Conservation (phyloP, 495 filamentous ascomycete species). For the Cercophora samala region DNA sequence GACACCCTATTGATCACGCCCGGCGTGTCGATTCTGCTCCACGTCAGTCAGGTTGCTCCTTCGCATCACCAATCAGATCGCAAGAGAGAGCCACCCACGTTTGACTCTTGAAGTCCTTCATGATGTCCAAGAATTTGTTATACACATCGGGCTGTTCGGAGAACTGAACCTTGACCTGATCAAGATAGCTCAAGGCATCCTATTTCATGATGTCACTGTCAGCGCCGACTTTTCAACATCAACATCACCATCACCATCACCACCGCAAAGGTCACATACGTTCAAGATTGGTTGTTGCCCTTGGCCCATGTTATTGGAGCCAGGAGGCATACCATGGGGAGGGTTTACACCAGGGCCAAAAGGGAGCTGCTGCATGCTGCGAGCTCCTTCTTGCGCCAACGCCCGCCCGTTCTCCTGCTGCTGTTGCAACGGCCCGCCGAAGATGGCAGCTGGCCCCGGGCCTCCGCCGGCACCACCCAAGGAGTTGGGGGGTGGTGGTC, state of each 20-base stretch:
- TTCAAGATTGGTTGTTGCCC: conserved; percentile 97
- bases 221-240: conserved; percentile 1
- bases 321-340: conserved; percentile 33
- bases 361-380: conserved; percentile 46
- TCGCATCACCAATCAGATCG: background rate
- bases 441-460: conserved; percentile 35
- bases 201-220: conserved; percentile 32
- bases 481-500: conserved; percentile 28
- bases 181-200: conserved; percentile 96
- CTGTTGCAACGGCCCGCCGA: conserved; percentile 51
- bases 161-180: conserved; percentile 98
- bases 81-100: conserved; percentile 52
- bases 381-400: conserved; percentile 37
- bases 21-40: conserved; percentile 84
- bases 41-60: background rate
- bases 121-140: conserved; percentile 96
- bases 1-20: conserved; percentile 97
- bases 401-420: conserved; percentile 46
- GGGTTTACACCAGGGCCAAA: conserved; percentile 36
- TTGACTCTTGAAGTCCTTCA: conserved; percentile 99
- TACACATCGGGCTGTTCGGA: conserved; percentile 97
- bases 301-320: conserved; percentile 55
- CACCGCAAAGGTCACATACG: conserved; percentile 57
- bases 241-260: too few species aligned
- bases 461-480: conserved; percentile 28